phyloP scores from a whole-genome alignment of 768 basidiomycete species.

The Xerocomellus intermedius region DNA sequence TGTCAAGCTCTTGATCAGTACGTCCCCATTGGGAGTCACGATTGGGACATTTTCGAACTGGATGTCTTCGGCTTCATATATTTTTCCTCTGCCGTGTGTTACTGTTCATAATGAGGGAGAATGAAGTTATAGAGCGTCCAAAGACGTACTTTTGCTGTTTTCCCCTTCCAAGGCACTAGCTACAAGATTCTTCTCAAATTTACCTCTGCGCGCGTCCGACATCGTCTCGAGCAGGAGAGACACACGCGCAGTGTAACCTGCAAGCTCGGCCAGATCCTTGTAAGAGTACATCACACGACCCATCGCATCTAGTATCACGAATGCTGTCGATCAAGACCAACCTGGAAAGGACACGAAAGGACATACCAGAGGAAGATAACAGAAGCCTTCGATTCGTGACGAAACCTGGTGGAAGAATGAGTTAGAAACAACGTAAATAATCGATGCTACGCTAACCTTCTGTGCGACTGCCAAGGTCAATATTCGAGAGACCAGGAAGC shows the following conservation, averaged over 20 bases:
- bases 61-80: slow-evolving; percentile 86
- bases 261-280: slow-evolving; percentile 93
- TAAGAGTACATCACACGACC: slow-evolving; percentile 97
- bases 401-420: slow-evolving; percentile 56
- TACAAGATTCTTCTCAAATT: slow-evolving; percentile 86
- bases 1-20: slow-evolving; percentile 79
- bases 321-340: neutral
- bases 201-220: slow-evolving; percentile 78
- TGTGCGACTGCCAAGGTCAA: slow-evolving; percentile 84
- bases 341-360: slow-evolving; percentile 1
- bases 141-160: slow-evolving; percentile 66
- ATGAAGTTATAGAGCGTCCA: neutral
- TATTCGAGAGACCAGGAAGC: slow-evolving; percentile 61
- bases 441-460: slow-evolving; percentile 55
- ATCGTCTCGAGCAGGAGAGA: slow-evolving; percentile 88
- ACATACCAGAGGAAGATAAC: slow-evolving; percentile 76
- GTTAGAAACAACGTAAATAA: neutral
- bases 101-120: slow-evolving; percentile 46
- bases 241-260: slow-evolving; percentile 93
- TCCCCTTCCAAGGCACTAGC: slow-evolving; percentile 70
- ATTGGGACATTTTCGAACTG: slow-evolving; percentile 92
- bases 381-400: slow-evolving; percentile 93
- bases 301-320: slow-evolving; percentile 67
- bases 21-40: slow-evolving; percentile 93
- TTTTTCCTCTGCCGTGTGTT: slow-evolving; percentile 70